These are phyloP conservation scores for Cyberlindnera misumaiensis DNA, from an alignment of 805 yeast genomes.

Conservation along the genomic window DNA sequence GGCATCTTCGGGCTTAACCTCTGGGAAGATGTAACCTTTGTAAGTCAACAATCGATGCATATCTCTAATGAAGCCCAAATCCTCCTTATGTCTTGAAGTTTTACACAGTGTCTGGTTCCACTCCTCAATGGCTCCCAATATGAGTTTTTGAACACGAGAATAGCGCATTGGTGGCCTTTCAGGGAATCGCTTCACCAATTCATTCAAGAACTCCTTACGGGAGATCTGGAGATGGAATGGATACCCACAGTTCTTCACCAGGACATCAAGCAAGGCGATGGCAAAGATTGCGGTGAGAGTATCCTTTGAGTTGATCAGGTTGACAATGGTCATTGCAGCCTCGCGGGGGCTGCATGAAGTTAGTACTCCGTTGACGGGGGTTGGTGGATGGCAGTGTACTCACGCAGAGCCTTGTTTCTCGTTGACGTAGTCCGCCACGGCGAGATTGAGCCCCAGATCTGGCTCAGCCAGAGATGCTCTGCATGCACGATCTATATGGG, in stretches of 20 bases:
- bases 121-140: slow-evolving; percentile 88
- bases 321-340: slow-evolving; percentile 82
- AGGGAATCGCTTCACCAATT: slow-evolving; percentile 87
- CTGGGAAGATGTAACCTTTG: slow-evolving; percentile 93
- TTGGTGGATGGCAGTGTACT: neutral
- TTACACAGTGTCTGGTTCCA: slow-evolving; percentile 95
- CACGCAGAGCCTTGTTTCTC: slow-evolving; percentile 77
- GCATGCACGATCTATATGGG: slow-evolving; percentile 65
- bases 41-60: slow-evolving; percentile 88
- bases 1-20: slow-evolving; percentile 80
- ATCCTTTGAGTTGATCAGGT: slow-evolving; percentile 73
- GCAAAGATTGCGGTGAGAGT: slow-evolving; percentile 84
- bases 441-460: slow-evolving; percentile 79
- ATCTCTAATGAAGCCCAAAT: slow-evolving; percentile 84
- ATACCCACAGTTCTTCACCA: slow-evolving; percentile 97
- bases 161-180: slow-evolving; percentile 88
- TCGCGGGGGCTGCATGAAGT: slow-evolving; percentile 56
- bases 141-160: slow-evolving; percentile 74
- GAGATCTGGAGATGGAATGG: slow-evolving; percentile 94
- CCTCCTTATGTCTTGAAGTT: slow-evolving; percentile 85
- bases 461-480: slow-evolving; percentile 80
- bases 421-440: slow-evolving; percentile 89
- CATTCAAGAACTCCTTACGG: slow-evolving; percentile 90
- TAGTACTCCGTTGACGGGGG: neutral
- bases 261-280: slow-evolving; percentile 70